Percentiles rank a stretch among this genome's conserved stretches.
These are phyloP conservation scores for Ambispora gerdemannii DNA, from an alignment of 192 early-diverging fungal species.

Conservation along the genomic window DNA sequence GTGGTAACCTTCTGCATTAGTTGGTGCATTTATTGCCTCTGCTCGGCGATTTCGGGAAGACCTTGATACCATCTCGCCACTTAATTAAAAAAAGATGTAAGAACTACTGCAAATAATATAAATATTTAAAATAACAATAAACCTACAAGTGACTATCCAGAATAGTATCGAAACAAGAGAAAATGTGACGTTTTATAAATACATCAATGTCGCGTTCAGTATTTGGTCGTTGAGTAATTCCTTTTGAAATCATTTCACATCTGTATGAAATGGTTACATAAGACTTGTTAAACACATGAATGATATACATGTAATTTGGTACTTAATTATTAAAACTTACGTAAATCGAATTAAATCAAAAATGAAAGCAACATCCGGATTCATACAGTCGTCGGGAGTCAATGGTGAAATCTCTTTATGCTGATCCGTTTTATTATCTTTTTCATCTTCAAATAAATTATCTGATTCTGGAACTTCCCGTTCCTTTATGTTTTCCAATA, in stretches of 20 bases:
- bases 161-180: constrained; percentile 30
- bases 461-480: neutral
- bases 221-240: constrained; percentile 21
- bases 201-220: constrained; percentile 30
- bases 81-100: constrained; percentile 13
- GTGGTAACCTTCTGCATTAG: constrained; percentile 16
- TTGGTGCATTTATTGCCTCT: constrained; percentile 15
- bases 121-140: constrained; percentile 6
- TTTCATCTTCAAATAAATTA: constrained; percentile 20
- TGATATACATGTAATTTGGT: neutral
- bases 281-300: constrained; percentile 18
- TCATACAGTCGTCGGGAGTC: neutral
- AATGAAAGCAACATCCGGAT: constrained; percentile 28
- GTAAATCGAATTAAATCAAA: constrained; percentile 26
- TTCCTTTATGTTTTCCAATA: constrained; percentile 7
- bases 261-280: constrained; percentile 15
- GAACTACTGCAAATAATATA: constrained; percentile 5
- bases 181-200: constrained; percentile 28
- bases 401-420: constrained; percentile 4
- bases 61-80: constrained; percentile 23
- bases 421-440: constrained; percentile 8
- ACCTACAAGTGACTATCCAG: constrained; percentile 31
- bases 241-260: constrained; percentile 30
- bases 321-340: constrained; percentile 26
- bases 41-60: constrained; percentile 13